Evolutionary conservation across 345 rosid species (phyloP).

Genomic region (Lenwebbia sp.): DNA sequence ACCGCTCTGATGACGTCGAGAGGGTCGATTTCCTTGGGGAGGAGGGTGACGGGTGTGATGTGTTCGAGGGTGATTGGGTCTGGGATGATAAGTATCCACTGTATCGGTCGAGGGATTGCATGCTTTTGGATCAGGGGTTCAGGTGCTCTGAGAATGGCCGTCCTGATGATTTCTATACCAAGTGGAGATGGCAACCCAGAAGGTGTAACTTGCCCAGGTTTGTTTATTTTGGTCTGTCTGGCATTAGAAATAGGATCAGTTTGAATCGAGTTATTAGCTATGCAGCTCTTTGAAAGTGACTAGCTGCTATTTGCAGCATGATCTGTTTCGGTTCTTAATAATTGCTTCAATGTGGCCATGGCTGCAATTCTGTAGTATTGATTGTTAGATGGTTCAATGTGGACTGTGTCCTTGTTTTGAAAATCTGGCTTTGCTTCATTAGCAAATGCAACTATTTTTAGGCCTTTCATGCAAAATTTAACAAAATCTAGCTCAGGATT

Average conservation of each 20-base stretch:
- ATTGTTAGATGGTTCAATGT: background rate
- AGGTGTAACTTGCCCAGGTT: slow-evolving; percentile 83
- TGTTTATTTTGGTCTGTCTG: background rate
- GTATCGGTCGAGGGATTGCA: slow-evolving; percentile 78
- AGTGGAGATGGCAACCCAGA: slow-evolving; percentile 98
- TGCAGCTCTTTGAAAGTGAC: background rate
- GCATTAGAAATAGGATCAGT: background rate
- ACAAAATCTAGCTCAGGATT: background rate
- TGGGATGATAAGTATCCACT: slow-evolving; percentile 87
- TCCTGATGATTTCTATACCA: slow-evolving; percentile 70
- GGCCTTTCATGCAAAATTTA: background rate
- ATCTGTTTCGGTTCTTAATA: background rate
- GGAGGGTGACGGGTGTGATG: slow-evolving; percentile 49
- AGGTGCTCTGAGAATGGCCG: slow-evolving; percentile 85
- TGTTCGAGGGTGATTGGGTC: slow-evolving; percentile 89
- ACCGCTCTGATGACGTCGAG: background rate
- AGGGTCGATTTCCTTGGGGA: slow-evolving; percentile 53
- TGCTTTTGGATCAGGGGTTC: slow-evolving; percentile 76
- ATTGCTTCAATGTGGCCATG: background rate
- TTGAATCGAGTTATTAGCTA: background rate
- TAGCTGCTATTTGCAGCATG: background rate
- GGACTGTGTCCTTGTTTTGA: background rate
- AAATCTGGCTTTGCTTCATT: background rate
- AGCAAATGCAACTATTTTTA: background rate
- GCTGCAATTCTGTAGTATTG: background rate